Evolutionary conservation across 768 basidiomycete genomes (phyloP).

Genomic region (Suillus luteus): DNA sequence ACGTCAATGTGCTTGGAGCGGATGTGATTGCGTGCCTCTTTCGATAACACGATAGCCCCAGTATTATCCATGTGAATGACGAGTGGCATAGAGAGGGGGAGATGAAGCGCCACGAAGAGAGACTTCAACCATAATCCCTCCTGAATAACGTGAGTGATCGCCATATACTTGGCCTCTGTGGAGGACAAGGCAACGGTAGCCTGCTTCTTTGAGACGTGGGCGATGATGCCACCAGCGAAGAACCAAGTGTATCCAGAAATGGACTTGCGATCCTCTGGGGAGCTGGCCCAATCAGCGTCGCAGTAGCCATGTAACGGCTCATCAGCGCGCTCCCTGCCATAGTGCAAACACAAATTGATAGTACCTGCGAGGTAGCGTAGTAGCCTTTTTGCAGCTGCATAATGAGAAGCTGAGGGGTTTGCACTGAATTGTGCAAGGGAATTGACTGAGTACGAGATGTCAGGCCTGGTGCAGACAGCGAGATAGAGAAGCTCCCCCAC

Average conservation of each 20-base stretch:
- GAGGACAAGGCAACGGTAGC: too few species aligned
- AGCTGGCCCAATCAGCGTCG: not conserved
- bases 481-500: not conserved
- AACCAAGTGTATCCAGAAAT: not conserved
- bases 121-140: too few species aligned
- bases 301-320: not conserved
- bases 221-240: not conserved
- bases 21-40: too few species aligned
- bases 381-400: not conserved
- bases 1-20: too few species aligned
- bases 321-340: not conserved
- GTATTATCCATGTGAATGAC: too few species aligned
- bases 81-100: too few species aligned
- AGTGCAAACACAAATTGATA: accelerated
- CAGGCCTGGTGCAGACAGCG: not conserved
- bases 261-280: not conserved
- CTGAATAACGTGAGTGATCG: too few species aligned
- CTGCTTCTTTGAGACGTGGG: too few species aligned
- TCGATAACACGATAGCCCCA: too few species aligned
- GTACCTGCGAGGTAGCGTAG: not conserved
- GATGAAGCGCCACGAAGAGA: too few species aligned
- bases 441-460: not conserved
- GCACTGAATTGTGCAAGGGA: not conserved
- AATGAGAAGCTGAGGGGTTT: not conserved
- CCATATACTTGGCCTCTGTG: too few species aligned